These are phyloP conservation scores for Maudiozyma saulgeensis DNA, from an alignment of 805 yeast species.

Conservation along the genomic window DNA sequence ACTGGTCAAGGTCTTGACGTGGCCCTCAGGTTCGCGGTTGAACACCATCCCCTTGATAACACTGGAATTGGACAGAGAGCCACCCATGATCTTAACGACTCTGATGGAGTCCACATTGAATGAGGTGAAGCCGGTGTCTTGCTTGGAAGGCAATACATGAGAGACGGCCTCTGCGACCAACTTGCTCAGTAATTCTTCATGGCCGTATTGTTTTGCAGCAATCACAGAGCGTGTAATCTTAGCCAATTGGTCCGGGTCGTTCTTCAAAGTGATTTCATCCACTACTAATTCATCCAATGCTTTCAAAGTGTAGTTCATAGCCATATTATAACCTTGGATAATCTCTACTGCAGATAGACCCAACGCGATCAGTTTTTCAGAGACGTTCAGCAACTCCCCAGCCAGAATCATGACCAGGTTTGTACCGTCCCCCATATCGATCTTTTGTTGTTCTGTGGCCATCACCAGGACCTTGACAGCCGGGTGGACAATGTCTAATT, in stretches of 20 bases:
- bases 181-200: slow-evolving; percentile 65
- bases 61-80: slow-evolving; percentile 58
- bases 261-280: slow-evolving; percentile 40
- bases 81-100: slow-evolving; percentile 95
- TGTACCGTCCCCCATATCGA: slow-evolving; percentile 95
- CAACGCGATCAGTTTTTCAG: slow-evolving; percentile 72
- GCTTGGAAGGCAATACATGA: slow-evolving; percentile 49
- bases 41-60: slow-evolving; percentile 97
- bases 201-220: slow-evolving; percentile 88
- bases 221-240: slow-evolving; percentile 81
- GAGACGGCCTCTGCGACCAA: slow-evolving; percentile 81
- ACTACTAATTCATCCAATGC: slow-evolving; percentile 59
- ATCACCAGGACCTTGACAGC: slow-evolving; percentile 91
- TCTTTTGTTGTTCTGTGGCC: slow-evolving; percentile 96
- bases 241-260: slow-evolving; percentile 44
- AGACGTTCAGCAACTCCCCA: slow-evolving; percentile 79
- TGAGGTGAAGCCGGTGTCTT: slow-evolving; percentile 12
- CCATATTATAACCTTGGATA: slow-evolving; percentile 84
- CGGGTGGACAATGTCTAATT: slow-evolving; percentile 91
- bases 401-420: slow-evolving; percentile 86
- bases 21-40: slow-evolving; percentile 95
- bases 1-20: slow-evolving; percentile 49
- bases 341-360: slow-evolving; percentile 90
- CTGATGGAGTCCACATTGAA: slow-evolving; percentile 92
- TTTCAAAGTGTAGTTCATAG: slow-evolving; percentile 63